Evolutionary conservation across 345 rosid species (phyloP).

Genomic region (Limnanthes douglasii): DNA sequence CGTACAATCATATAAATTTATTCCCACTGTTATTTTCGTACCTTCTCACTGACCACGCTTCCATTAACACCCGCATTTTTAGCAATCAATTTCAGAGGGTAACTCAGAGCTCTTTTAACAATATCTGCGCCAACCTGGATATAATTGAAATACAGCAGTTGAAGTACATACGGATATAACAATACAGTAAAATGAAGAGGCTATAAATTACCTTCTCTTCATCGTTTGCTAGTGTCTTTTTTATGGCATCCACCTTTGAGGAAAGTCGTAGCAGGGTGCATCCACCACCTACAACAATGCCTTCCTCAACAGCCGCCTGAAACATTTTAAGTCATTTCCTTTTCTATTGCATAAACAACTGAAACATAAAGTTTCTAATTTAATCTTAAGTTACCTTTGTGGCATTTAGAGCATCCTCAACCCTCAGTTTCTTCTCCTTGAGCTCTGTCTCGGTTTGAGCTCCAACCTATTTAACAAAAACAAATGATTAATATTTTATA

Average conservation of each 20-base stretch:
- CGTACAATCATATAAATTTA: too few relatives aligned
- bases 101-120: slow-evolving; percentile 70
- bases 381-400: slow-evolving; percentile 39
- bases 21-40: slow-evolving; percentile 4
- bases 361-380: neutral
- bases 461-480: slow-evolving; percentile 28
- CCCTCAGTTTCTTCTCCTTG: slow-evolving; percentile 87
- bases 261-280: slow-evolving; percentile 60
- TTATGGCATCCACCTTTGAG: slow-evolving; percentile 52
- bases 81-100: slow-evolving; percentile 76
- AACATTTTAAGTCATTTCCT: neutral
- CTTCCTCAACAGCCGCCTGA: slow-evolving; percentile 78
- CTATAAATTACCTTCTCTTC: slow-evolving; percentile 59
- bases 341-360: neutral
- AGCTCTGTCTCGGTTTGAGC: slow-evolving; percentile 80
- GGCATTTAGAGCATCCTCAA: slow-evolving; percentile 93
- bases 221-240: slow-evolving; percentile 48
- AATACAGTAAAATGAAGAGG: neutral
- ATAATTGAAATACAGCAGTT: neutral
- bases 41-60: slow-evolving; percentile 84
- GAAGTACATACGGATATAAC: neutral
- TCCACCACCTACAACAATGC: slow-evolving; percentile 72
- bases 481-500: slow-evolving; percentile 1
- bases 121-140: slow-evolving; percentile 94
- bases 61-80: slow-evolving; percentile 91